Base-by-base conservation (phyloP, 345 rosid genomes). In the Eutrema japonicum region DNA sequence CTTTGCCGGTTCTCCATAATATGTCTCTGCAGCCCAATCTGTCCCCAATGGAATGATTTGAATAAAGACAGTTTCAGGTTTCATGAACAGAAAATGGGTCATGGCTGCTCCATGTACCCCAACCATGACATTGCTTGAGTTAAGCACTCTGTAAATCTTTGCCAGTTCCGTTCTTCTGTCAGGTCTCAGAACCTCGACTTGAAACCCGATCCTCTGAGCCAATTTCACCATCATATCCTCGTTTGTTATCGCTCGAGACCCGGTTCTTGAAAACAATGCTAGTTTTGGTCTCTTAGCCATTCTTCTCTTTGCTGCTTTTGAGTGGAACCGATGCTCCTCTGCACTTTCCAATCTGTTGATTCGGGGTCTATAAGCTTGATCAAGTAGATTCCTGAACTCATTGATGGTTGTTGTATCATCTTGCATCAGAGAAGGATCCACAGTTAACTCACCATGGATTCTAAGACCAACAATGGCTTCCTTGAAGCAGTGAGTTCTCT, bases 91-190 rank as follows among this genome's bases (percentile, higher is more conserved):
- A 50, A 91, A 89, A 72, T 89, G 97, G 0, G 96, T 89, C 97
- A 91, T 89, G 47, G 97, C 97, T 36, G 97, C 97, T 59, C 97
- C 96, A 50, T 91, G 97, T 47, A 89, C 97, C 9, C 96, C 96
- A 29, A 87, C 77, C 93, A 91, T 85, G 16, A 91, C 93, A 14
- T 79, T 85, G 57, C 96, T 91, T 36, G 97, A 85, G 76, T 89
- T 89, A 12, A 89, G 78, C 27, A 68, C 83, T 32, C 72, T 56
- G 56, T 89, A 91, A 32, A 87, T 86, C 87, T 74, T 89, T 42
- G 95, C 93, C 52, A 91, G 66, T 42, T 91, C 97, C 4, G 89
- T 83, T 4, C 82, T 86, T 66, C 41, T 51, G 16, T 70, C 81
- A 18, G 97, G 97, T 83, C 83, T 83, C 58, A 89, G 22, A 27